Evolutionary conservation across 106 monocot genomes (phyloP).

Genomic region (Alisma plantagoaquatica): DNA sequence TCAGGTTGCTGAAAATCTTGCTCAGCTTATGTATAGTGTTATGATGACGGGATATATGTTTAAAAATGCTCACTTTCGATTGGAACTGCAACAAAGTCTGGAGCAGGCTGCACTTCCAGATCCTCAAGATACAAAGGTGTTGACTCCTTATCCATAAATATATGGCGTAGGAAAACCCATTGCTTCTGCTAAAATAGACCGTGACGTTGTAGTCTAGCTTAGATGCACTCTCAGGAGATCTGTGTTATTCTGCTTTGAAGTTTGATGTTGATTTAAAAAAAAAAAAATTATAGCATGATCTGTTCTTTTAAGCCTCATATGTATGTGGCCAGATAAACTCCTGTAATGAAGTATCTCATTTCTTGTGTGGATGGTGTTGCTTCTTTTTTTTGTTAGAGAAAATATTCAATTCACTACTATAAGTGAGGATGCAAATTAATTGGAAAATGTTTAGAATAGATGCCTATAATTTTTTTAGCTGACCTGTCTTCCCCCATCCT

Average conservation of each 20-base stretch:
- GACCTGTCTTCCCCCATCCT: too few species aligned
- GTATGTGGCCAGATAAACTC: too few species aligned
- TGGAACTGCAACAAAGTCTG: conserved; percentile 85
- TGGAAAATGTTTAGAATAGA: too few species aligned
- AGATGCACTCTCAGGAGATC: background rate
- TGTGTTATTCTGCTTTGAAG: background rate
- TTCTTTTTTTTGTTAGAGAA: too few species aligned
- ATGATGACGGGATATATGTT: conserved; percentile 99
- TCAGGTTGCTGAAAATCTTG: conserved; percentile 98
- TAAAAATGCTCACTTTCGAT: conserved; percentile 82
- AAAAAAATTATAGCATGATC: background rate
- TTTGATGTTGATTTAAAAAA: background rate
- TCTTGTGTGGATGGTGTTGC: too few species aligned
- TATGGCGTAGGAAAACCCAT: too few species aligned
- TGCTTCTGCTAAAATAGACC: background rate
- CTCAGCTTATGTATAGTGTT: conserved; percentile 98
- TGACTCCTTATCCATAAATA: too few species aligned
- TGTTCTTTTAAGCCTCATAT: background rate
- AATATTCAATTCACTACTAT: too few species aligned
- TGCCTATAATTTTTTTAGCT: too few species aligned
- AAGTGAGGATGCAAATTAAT: too few species aligned
- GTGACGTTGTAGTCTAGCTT: background rate
- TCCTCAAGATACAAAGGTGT: conserved; percentile 47
- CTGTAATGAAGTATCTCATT: too few species aligned
- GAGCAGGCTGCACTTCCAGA: conserved; percentile 86